Evolutionary conservation across 1,284 basidiomycete genomes (phyloP), one percentile per base, ranked within the genome.

Genomic region (Apiotrichum veenhuisii): DNA sequence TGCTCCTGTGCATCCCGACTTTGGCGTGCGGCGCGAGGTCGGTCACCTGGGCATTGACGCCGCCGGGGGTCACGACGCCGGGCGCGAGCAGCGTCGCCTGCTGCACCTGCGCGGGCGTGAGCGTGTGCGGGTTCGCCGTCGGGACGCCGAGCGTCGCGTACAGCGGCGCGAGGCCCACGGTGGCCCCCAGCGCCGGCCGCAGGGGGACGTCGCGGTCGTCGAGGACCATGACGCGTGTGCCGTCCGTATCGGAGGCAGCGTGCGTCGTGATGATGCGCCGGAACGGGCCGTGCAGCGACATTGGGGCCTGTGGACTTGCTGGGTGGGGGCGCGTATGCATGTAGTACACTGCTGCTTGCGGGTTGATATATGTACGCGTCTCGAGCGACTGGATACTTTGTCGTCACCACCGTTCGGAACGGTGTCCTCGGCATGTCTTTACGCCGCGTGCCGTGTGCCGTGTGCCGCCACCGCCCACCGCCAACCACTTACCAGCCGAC

Each of bases 31-130:
- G 73, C 15, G 59, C 60, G 1, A 75, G 57, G 46, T 72, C 68
- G 2, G 75, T 75, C n/a, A 74, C 66, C 37, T 68, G 69, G n/a
- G 62, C 64, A 46, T 76, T 75, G 8, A 66, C 64, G 8, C 73
- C 74, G 36, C 56, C 58, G 14, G 71, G 69, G 7, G 63, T 50
- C 11, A 70, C 67, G 4, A 74, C 69, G 5, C 61, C 57, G 3
- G 57, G 59, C 0, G 61, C 66, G 10, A 52, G 57, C 5, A 58
- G 55, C 44, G 57, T 55, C 0, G 68, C 61, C 1, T 50, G 49
- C 3, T 47, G 41, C 52, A 71, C 64, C 27, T 61, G 64, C 15
- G 49, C 42, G 10, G 50, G 30, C 10, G 64, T 50, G 43, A 71
- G 53, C 11, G 55, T 27, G 46, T 68, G 65, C 1, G 67, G 50